Base-by-base conservation (phyloP, 225 moss, liverwort and hornwort genomes). In the Bryum argenteum region DNA sequence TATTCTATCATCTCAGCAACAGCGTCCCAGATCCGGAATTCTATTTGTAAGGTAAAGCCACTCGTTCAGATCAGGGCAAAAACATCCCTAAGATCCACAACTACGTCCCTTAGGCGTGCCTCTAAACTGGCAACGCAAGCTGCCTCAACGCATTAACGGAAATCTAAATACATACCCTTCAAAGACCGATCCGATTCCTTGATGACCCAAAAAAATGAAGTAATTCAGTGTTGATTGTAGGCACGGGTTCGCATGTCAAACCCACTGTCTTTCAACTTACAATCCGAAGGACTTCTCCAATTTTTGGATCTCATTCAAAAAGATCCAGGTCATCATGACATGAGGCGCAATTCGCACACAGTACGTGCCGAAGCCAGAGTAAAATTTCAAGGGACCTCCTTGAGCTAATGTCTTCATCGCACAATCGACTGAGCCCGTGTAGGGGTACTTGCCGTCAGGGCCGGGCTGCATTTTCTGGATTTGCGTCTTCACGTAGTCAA, bases 321-420 rank as follows among this genome's bases (percentile, higher is more conserved):
- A 94, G 64, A 94, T 90, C 94, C 94, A 94, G 39, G 94, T 98
- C 97, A 98, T 98, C 96, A 96, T 96, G n/a, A 96, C 96, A 83
- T 96, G 96, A 33, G 96, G 93, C 15, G 93, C 96, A 87, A 96
- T 96, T 59, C 96, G 80, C 23, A 96, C 86, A 76, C 96, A 96
- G 55, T 96, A 96, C 1, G 93, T 96, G 26, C 96, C 96, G 72
- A 96, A 96, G 8, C 96, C 96, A 54, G 96, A 87, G 72, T 96
- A 96, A 66, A 96, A 96, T 71, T 78, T 91, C 77, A 96, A 48
- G 16, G 93, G 93, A 3, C 96, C 96, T 42, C 75, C 43, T 3
- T 11, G 4, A 13, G 87, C 87, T 21, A 96, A 63, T 1, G 96
- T 96, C 70, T 93, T 79, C 53, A 93, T 0, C 9, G 96, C 93